Conservation (phyloP, 139 green algal genomes). For the Gonium pectorale region DNA sequence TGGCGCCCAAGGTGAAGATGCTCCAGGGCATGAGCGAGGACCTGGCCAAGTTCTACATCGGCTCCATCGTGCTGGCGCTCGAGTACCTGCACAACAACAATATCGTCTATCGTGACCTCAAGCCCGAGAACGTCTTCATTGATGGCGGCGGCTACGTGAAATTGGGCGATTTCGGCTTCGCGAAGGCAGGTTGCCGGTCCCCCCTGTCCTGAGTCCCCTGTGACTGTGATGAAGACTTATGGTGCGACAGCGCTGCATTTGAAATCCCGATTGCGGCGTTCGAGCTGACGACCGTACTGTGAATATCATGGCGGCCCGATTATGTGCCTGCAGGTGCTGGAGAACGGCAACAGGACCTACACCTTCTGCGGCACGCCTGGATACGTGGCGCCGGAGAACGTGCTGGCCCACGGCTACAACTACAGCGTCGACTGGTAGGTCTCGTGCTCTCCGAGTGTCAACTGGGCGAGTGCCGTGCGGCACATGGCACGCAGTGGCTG, state of each 20-base stretch:
- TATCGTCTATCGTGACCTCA: slow-evolving; percentile 97
- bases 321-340: slow-evolving; percentile 65
- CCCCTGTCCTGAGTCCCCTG: too few species aligned
- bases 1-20: slow-evolving; percentile 64
- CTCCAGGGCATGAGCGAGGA: slow-evolving; percentile 86
- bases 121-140: slow-evolving; percentile 99
- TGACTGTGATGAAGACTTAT: too few species aligned
- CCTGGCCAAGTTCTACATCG: slow-evolving; percentile 92
- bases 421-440: slow-evolving; percentile 92
- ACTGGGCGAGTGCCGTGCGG: too few species aligned
- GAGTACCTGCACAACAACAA: slow-evolving; percentile 95
- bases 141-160: slow-evolving; percentile 87
- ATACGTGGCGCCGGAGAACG: slow-evolving; percentile 97
- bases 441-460: neutral
- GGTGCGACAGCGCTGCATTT: too few species aligned
- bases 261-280: too few species aligned
- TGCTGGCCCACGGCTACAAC: slow-evolving; percentile 95
- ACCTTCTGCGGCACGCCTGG: slow-evolving; percentile 98
- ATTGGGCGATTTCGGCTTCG: slow-evolving; percentile 98
- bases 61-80: slow-evolving; percentile 89
- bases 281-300: neutral
- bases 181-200: too few species aligned
- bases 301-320: neutral
- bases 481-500: too few species aligned
- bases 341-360: slow-evolving; percentile 88